phyloP scores from a whole-genome alignment of 2,329 filamentous ascomycete genomes.

The Aspergillus brunneoviolaceus region DNA sequence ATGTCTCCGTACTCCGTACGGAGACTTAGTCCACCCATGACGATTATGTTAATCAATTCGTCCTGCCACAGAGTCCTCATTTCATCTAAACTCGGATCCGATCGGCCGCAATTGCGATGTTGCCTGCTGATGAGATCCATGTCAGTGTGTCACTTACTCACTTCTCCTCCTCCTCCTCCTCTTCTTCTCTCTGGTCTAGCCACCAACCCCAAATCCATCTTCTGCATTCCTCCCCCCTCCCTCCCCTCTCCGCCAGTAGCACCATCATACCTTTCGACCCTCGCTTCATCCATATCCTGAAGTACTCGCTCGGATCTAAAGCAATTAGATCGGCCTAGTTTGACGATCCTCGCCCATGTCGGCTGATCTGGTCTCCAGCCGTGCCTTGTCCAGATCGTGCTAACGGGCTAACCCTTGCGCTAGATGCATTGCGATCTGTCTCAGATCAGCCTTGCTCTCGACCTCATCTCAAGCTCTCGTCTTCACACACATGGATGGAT shows the following conservation, averaged over 20 bases:
- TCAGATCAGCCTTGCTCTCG: constrained; percentile 6
- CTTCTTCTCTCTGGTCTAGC: constrained; percentile 1
- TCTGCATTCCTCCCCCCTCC: neutral
- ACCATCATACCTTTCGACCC: neutral
- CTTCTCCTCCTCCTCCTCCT: neutral
- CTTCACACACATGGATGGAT: constrained; percentile 19
- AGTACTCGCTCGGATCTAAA: too few relatives aligned
- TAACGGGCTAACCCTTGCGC: constrained; percentile 13
- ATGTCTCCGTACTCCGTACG: too few relatives aligned
- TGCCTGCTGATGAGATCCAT: constrained; percentile 13
- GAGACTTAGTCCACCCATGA: neutral
- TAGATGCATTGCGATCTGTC: constrained; percentile 17
- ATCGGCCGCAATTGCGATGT: constrained; percentile 12
- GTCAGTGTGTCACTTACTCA: too few relatives aligned
- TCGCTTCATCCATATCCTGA: neutral
- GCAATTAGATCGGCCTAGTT: neutral
- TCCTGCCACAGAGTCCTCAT: constrained; percentile 3
- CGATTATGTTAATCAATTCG: constrained; percentile 13
- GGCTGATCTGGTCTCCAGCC: constrained; percentile 7
- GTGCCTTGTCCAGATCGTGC: constrained; percentile 14
- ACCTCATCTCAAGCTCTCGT: constrained; percentile 6
- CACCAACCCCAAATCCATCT: neutral
- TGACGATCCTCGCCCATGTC: constrained; percentile 8
- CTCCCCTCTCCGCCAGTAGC: neutral
- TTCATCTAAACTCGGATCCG: constrained; percentile 13